These are phyloP conservation scores for Beta corolliflora DNA, from an alignment of 179 eudicot genomes.

Conservation along the genomic window DNA sequence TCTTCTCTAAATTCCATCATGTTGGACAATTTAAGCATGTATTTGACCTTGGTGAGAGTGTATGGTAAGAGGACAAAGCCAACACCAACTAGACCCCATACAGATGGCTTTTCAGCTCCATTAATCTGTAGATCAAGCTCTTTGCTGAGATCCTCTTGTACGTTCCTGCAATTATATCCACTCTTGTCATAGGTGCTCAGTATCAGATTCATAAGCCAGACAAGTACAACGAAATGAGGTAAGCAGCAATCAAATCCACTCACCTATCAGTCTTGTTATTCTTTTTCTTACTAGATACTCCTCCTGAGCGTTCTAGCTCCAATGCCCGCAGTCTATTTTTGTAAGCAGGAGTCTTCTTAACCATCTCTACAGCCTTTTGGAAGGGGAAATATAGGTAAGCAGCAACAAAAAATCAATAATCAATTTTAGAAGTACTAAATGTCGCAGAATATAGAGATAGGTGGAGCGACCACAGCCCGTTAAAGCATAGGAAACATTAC, in stretches of 20 bases:
- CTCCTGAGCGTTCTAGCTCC: slow-evolving; percentile 93
- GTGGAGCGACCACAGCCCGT: not conserved
- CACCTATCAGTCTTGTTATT: slow-evolving; percentile 71
- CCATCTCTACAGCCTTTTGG: slow-evolving; percentile 86
- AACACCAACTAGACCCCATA: slow-evolving; percentile 78
- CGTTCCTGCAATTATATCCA: slow-evolving; percentile 51
- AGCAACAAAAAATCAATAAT: not conserved
- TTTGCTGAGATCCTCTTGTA: slow-evolving; percentile 83
- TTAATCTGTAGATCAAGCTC: slow-evolving; percentile 97
- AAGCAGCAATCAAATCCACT: slow-evolving; percentile 10
- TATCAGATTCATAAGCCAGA: not conserved
- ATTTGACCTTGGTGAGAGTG: slow-evolving; percentile 72
- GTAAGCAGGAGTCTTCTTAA: slow-evolving; percentile 93
- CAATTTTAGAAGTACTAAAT: not conserved
- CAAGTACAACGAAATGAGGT: not conserved
- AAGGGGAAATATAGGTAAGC: not conserved
- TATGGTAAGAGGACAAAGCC: slow-evolving; percentile 84
- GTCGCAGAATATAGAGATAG: not conserved
- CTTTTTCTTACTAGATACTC: slow-evolving; percentile 73
- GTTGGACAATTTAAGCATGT: not conserved
- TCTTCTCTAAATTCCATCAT: not conserved
- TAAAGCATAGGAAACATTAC: not conserved
- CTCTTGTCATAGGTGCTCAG: not conserved
- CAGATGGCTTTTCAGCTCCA: slow-evolving; percentile 94
- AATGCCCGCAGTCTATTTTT: slow-evolving; percentile 79